Conservation (phyloP, 345 rosid species). For the Linum lewisii region DNA sequence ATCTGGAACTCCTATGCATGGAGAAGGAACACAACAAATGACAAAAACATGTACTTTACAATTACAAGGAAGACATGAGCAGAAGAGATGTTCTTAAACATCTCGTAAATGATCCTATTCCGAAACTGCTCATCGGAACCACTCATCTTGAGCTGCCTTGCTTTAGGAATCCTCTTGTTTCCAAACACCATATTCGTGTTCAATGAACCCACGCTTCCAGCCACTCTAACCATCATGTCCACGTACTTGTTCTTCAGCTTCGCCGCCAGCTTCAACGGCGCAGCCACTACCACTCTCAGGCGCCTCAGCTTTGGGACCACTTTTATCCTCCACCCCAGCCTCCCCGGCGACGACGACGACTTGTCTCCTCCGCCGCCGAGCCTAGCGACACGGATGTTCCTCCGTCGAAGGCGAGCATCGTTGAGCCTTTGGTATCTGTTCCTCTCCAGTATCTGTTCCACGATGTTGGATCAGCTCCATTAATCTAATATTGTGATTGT, state of each 20-base stretch:
- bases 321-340: conserved; percentile 31
- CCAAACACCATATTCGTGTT: conserved; percentile 17
- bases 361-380: conserved; percentile 9
- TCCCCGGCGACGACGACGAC: conserved; percentile 5
- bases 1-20: too few relatives aligned
- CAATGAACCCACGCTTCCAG: conserved; percentile 21
- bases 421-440: conserved; percentile 21
- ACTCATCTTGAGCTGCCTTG: conserved; percentile 4
- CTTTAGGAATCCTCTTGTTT: conserved; percentile 21
- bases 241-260: conserved; percentile 29
- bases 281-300: conserved; percentile 9
- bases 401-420: background rate
- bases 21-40: too few relatives aligned
- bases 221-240: conserved; percentile 24
- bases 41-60: too few relatives aligned
- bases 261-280: conserved; percentile 19
- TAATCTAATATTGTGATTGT: too few relatives aligned
- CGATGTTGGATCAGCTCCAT: conserved; percentile 16
- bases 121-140: conserved; percentile 22
- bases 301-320: conserved; percentile 21
- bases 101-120: conserved; percentile 28
- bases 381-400: conserved; percentile 16
- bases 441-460: conserved; percentile 29
- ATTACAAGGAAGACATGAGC: conserved; percentile 5
- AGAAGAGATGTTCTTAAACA: conserved; percentile 22